A percentile compares a stretch with the other conserved stretches of the same genome.
These are phyloP conservation scores for Cystobasidium pallidum DNA, from an alignment of 1,284 basidiomycete species.

Conservation along the genomic window DNA sequence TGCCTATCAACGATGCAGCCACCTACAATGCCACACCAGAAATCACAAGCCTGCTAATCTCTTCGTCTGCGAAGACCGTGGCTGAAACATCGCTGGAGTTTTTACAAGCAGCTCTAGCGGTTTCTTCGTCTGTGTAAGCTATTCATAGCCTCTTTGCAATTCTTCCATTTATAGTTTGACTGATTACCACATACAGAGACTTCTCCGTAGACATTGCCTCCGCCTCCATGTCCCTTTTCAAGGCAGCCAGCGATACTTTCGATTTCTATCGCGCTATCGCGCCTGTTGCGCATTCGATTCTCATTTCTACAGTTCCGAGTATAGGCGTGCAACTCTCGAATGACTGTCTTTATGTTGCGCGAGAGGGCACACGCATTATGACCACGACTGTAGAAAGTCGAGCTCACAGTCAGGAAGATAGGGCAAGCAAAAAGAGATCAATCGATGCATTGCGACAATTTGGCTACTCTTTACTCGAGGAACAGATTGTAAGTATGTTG, in stretches of 20 bases:
- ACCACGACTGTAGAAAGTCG: slow-evolving; percentile 52
- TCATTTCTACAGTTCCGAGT: slow-evolving; percentile 64
- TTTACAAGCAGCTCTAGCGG: slow-evolving; percentile 49
- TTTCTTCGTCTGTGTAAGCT: slow-evolving; percentile 42
- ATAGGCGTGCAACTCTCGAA: slow-evolving; percentile 80
- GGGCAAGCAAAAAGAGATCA: neutral
- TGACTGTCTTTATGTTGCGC: slow-evolving; percentile 73
- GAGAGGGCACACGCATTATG: slow-evolving; percentile 57
- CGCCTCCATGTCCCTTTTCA: slow-evolving; percentile 58
- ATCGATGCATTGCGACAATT: slow-evolving; percentile 1
- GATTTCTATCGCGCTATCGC: slow-evolving; percentile 81
- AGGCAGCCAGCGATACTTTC: slow-evolving; percentile 68
- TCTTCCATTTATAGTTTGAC: neutral
- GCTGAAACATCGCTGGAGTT: slow-evolving; percentile 64
- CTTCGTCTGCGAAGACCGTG: slow-evolving; percentile 60
- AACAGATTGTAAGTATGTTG: slow-evolving; percentile 47
- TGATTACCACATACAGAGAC: neutral
- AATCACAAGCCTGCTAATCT: slow-evolving; percentile 54
- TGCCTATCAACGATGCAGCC: neutral
- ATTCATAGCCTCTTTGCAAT: neutral
- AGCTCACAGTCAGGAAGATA: neutral
- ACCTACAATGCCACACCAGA: neutral
- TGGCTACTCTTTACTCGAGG: slow-evolving; percentile 32
- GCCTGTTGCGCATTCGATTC: slow-evolving; percentile 67
- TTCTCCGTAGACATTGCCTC: slow-evolving; percentile 36